phyloP scores from a whole-genome alignment of 805 yeast species.

The Scheffersomyces ergatensis region DNA sequence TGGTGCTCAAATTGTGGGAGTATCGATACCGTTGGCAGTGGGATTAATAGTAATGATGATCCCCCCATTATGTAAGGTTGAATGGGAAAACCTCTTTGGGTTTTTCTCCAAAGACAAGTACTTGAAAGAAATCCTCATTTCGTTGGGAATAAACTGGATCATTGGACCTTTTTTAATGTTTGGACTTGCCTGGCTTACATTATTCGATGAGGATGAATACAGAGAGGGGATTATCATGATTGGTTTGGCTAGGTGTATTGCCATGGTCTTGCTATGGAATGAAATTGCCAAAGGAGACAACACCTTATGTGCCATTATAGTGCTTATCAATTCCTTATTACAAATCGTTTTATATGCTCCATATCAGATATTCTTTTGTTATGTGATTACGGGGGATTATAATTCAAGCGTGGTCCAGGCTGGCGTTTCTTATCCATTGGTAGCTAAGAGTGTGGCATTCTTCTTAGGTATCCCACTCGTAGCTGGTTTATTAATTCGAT shows the following conservation, averaged over 20 bases:
- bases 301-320: constrained; percentile 51
- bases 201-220: constrained; percentile 47
- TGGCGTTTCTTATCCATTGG: constrained; percentile 31
- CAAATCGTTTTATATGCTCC: constrained; percentile 57
- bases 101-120: constrained; percentile 11
- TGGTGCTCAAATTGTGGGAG: constrained; percentile 32
- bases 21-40: constrained; percentile 45
- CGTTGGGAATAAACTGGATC: constrained; percentile 52
- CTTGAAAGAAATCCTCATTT: constrained; percentile 28
- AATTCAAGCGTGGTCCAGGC: constrained; percentile 11
- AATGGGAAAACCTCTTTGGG: constrained; percentile 41
- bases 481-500: constrained; percentile 43
- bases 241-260: constrained; percentile 60
- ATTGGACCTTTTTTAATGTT: constrained; percentile 56
- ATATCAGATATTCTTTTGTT: constrained; percentile 44
- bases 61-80: constrained; percentile 54
- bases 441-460: constrained; percentile 48
- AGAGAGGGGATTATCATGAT: constrained; percentile 57
- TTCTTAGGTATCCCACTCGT: constrained; percentile 55
- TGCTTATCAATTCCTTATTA: constrained; percentile 47
- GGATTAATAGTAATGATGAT: constrained; percentile 57
- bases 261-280: constrained; percentile 63
- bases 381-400: constrained; percentile 35
- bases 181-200: constrained; percentile 51
- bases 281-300: constrained; percentile 52